Evolutionary conservation across 176 grass and related monocot species (phyloP), one percentile per base, ranked within the genome.

Genomic region (Triticum urartu): DNA sequence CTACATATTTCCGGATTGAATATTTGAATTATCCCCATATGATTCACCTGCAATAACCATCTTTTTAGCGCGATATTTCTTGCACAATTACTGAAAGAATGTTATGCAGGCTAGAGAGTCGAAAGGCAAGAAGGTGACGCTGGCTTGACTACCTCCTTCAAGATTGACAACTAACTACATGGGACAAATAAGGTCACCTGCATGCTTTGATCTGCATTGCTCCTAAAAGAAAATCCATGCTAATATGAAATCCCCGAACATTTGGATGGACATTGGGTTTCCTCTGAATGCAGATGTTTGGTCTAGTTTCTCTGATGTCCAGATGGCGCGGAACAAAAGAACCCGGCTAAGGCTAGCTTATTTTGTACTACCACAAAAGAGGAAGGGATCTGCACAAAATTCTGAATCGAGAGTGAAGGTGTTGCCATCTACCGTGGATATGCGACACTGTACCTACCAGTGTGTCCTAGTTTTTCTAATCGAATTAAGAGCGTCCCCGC

Each of bases 121-220:
- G 0, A 98, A 98, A 90, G 96, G 96, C 50, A 98, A 98, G 92
- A 94, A 89, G 80, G 96, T 94, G 48, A 95, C 96, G 3, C 42
- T 95, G 61, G 93, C 96, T 84, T 98, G 93, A 98, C 10, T 61
- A 36, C 59, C 6, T 79, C 66, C 83, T 64, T 39, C 33, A 60
- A 26, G n/a, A 79, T 63, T 35, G 42, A 14, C 12, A 20, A 13
- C 21, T 38, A 15, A 14, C 54, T 18, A 78, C 22, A 42, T 56
- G 7, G 52, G 65, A 59, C 22, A 64, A 81, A 69, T 73, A 33
- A 72, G 72, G 65, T 30, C 56, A 17, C 22, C 24, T 59, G 30
- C 12, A 32, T 28, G 36, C 15, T 80, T 26, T 74, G 21, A 12
- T 66, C 24, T 35, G 7, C 5, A 59, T 72, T 42, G 43, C 26